These are phyloP conservation scores for Cladosporium halotolerans DNA, from an alignment of 2,329 filamentous ascomycete genomes.

Conservation along the genomic window DNA sequence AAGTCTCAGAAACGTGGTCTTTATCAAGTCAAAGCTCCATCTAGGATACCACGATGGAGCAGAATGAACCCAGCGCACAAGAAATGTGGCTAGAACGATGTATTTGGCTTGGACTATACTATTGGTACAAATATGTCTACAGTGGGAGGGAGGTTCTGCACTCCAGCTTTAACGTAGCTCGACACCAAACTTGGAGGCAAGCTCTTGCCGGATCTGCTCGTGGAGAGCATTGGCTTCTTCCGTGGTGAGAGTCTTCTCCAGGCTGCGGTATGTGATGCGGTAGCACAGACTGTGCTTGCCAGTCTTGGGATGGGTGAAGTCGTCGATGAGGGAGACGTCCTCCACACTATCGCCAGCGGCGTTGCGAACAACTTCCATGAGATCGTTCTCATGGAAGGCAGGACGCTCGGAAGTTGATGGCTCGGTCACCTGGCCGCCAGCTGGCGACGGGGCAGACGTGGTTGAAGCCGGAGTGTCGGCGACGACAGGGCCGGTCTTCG, in stretches of 20 bases:
- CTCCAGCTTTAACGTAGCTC: conserved; percentile 56
- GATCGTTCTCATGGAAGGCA: conserved; percentile 84
- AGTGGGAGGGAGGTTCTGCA: too few species aligned
- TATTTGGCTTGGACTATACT: too few species aligned
- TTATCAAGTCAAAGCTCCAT: too few species aligned
- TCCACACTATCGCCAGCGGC: conserved; percentile 79
- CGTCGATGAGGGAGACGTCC: conserved; percentile 76
- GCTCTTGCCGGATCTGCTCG: conserved; percentile 54
- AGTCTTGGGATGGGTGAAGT: conserved; percentile 83
- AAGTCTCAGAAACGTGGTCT: too few species aligned
- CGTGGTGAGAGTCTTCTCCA: conserved; percentile 85
- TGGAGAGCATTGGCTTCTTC: conserved; percentile 74
- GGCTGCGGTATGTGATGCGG: conserved; percentile 84
- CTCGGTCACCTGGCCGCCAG: conserved; percentile 25
- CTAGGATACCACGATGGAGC: too few species aligned
- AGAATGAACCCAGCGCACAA: too few species aligned
- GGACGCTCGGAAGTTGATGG: conserved; percentile 24
- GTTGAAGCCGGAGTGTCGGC: conserved; percentile 26
- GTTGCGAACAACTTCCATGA: conserved; percentile 90
- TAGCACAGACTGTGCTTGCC: conserved; percentile 82
- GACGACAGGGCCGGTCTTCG: conserved; percentile 24
- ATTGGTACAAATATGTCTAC: too few species aligned
- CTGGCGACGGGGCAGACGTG: conserved; percentile 29
- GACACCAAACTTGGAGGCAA: conserved; percentile 69
- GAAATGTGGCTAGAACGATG: too few species aligned